Evolutionary conservation across 169 alveolate species (phyloP).

Genomic region (Condylostoma magnum): DNA sequence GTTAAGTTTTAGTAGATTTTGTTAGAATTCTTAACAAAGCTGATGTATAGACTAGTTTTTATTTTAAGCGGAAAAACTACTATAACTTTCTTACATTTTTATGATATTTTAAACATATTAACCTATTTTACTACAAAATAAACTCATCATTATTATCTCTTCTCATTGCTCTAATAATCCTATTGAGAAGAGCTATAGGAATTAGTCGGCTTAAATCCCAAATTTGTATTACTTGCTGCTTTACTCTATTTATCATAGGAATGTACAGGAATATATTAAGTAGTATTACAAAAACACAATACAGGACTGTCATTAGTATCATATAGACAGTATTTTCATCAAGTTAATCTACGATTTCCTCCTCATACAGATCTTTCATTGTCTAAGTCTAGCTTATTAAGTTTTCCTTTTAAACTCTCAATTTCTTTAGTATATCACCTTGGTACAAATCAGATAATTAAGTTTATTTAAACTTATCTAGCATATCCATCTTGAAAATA

Average conservation of each 20-base stretch:
- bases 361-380: neutral
- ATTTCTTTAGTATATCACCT: too few species aligned
- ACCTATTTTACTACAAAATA: too few species aligned
- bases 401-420: neutral
- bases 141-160: too few species aligned
- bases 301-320: neutral
- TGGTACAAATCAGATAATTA: too few species aligned
- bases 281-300: neutral
- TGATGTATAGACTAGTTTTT: too few species aligned
- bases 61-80: too few species aligned
- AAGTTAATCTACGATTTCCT: neutral
- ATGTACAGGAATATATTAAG: neutral
- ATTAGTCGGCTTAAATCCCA: constrained; percentile 13
- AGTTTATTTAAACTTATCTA: neutral
- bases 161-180: constrained; percentile 1
- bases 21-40: too few species aligned
- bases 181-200: constrained; percentile 24
- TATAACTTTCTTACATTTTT: too few species aligned
- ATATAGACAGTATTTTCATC: neutral
- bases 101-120: too few species aligned
- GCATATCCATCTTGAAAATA: neutral
- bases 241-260: neutral
- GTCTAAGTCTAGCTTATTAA: neutral
- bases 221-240: neutral
- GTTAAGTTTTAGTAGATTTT: too few species aligned